These are phyloP conservation scores for Pinus tabuliformis DNA, from an alignment of 75 land plant genomes.

Conservation along the genomic window DNA sequence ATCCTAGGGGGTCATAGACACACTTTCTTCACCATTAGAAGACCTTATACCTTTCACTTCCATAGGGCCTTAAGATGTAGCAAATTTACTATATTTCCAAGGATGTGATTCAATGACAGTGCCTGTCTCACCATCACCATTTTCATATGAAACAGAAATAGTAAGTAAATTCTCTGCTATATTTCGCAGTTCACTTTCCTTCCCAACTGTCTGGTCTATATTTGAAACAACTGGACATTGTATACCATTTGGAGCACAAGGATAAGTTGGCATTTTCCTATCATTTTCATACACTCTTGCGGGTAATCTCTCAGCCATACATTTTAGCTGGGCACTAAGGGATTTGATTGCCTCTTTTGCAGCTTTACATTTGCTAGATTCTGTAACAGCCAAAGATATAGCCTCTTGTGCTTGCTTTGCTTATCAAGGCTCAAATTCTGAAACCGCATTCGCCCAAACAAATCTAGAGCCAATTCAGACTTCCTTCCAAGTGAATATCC, in stretches of 20 bases:
- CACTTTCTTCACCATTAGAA: constrained; percentile 13
- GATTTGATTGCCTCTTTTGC: constrained; percentile 89
- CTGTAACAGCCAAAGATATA: constrained; percentile 52
- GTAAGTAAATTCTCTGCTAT: constrained; percentile 6
- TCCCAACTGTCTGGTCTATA: not conserved
- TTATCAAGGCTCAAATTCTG: too few relatives aligned
- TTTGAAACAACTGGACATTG: constrained; percentile 3
- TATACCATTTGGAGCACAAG: constrained; percentile 32
- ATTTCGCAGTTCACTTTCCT: constrained; percentile 8
- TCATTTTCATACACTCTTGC: constrained; percentile 42
- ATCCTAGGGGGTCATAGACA: constrained; percentile 14
- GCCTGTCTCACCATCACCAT: constrained; percentile 17
- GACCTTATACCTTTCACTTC: constrained; percentile 12
- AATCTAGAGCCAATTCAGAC: too few relatives aligned
- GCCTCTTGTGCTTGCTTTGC: constrained; percentile 61
- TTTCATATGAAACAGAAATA: constrained; percentile 8
- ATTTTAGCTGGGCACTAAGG: constrained; percentile 73
- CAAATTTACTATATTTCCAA: not conserved
- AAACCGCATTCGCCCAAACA: too few relatives aligned
- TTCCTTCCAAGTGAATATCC: constrained; percentile 49
- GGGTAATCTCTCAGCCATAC: constrained; percentile 82
- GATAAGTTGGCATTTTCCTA: constrained; percentile 15
- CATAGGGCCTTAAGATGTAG: not conserved
- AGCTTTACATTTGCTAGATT: constrained; percentile 67
- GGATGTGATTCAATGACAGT: constrained; percentile 14